phyloP scores from a whole-genome alignment of 768 basidiomycete genomes.

The Rhodotorula kratochvilovae region DNA sequence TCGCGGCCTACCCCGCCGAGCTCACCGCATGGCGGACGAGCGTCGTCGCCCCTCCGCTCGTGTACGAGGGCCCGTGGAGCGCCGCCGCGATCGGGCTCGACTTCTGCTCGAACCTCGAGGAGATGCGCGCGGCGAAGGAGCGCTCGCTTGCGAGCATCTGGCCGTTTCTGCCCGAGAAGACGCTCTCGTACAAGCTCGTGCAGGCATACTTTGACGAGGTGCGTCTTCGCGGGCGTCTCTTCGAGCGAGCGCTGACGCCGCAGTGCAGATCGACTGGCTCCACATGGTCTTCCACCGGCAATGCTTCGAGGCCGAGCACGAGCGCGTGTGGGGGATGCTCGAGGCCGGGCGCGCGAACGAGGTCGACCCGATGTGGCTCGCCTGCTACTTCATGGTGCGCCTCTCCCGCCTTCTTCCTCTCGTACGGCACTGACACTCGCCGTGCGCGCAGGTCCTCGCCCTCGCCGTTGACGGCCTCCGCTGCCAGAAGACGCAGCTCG shows the following conservation, averaged over 20 bases:
- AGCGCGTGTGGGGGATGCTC: conserved; percentile 32
- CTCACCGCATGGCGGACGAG: conserved; percentile 18
- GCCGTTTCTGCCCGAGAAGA: conserved; percentile 4
- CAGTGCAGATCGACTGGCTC: conserved; percentile 18
- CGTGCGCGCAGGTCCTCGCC: conserved; percentile 14
- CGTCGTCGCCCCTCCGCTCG: conserved; percentile 19
- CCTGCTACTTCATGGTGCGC: conserved; percentile 32
- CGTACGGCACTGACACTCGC: too few relatives aligned
- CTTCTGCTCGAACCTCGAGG: conserved; percentile 5
- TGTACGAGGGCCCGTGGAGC: conserved; percentile 22
- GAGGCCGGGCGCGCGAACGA: conserved; percentile 14
- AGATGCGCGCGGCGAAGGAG: background rate
- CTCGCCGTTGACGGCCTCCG: conserved; percentile 34
- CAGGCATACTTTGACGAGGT: conserved; percentile 24
- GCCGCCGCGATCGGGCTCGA: conserved; percentile 13
- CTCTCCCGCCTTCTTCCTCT: background rate
- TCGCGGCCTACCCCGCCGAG: background rate
- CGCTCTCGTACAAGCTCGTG: conserved; percentile 1
- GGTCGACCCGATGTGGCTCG: conserved; percentile 36
- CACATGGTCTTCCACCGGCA: conserved; percentile 2
- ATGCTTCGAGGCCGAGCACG: conserved; percentile 27
- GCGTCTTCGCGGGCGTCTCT: background rate
- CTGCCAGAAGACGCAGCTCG: background rate
- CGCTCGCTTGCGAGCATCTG: background rate
- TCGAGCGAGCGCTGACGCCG: background rate